Evolutionary conservation across 2,329 filamentous ascomycete species (phyloP).

Genomic region (Fusarium continuum): DNA sequence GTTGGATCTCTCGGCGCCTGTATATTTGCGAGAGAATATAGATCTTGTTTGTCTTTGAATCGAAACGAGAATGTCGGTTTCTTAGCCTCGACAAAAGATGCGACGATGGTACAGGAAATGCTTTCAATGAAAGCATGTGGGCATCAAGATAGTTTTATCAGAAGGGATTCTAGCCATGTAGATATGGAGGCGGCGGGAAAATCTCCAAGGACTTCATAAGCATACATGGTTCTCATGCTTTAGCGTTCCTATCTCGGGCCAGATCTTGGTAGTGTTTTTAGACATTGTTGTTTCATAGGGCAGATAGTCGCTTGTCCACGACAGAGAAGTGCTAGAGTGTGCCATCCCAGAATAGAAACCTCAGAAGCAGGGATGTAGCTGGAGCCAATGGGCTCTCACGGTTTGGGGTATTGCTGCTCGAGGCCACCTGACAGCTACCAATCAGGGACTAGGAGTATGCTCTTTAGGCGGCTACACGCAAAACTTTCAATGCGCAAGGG

Average conservation of each 20-base stretch:
- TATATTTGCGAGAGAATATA: not conserved
- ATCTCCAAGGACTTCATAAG: not conserved
- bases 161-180: not conserved
- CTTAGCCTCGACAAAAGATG: not conserved
- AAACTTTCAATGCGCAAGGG: not conserved
- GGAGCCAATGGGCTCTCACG: not conserved
- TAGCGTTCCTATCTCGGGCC: slow-evolving; percentile 1
- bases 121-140: not conserved
- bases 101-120: not conserved
- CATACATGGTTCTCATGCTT: slow-evolving; percentile 2
- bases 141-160: slow-evolving; percentile 7
- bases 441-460: not conserved
- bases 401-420: not conserved
- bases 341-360: slow-evolving; percentile 13
- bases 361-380: not conserved
- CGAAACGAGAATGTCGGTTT: not conserved
- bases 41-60: not conserved
- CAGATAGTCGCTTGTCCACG: slow-evolving; percentile 7
- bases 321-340: not conserved
- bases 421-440: not conserved
- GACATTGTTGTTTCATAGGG: slow-evolving; percentile 18
- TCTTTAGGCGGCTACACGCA: slow-evolving; percentile 4
- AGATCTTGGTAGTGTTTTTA: slow-evolving; percentile 3
- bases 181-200: not conserved
- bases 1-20: not conserved